These are phyloP conservation scores for Jackrogersella multiformis DNA, from an alignment of 495 filamentous ascomycete genomes.

Conservation along the genomic window DNA sequence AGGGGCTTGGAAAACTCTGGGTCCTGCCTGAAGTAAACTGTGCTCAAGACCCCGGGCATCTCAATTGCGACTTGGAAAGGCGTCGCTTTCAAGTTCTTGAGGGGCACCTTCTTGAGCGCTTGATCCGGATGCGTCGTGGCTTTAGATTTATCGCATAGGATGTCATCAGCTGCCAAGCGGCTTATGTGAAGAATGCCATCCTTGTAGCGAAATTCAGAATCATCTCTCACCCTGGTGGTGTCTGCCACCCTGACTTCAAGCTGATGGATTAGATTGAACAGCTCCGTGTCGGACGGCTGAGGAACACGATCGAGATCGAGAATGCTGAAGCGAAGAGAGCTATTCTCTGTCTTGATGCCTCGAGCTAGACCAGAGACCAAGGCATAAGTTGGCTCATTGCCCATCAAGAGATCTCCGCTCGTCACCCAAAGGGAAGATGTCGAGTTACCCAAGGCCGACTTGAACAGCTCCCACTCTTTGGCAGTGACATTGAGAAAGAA, in stretches of 20 bases:
- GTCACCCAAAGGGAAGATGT: neutral
- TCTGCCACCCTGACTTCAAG: neutral
- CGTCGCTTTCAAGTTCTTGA: too few species aligned
- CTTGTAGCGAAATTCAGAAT: neutral
- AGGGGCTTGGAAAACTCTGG: neutral
- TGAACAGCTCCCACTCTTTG: too few species aligned
- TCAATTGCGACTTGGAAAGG: too few species aligned
- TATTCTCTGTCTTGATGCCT: neutral
- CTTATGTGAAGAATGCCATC: neutral
- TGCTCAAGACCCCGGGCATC: too few species aligned
- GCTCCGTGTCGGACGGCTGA: neutral
- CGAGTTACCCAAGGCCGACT: too few species aligned
- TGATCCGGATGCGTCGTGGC: neutral
- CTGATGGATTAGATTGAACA: neutral
- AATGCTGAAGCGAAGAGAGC: neutral
- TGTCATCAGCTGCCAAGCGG: neutral
- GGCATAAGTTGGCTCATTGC: neutral
- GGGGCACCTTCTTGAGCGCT: too few species aligned
- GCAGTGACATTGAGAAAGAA: too few species aligned
- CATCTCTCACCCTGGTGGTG: neutral
- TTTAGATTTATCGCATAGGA: neutral
- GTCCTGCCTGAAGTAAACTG: neutral
- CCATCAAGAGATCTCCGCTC: neutral
- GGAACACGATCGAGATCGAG: neutral
- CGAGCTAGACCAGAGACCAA: neutral